A percentile compares a stretch with the other conserved stretches of the same genome.
These are phyloP conservation scores for Mallotus japonicus DNA, from an alignment of 441 rosid species.

Conservation along the genomic window DNA sequence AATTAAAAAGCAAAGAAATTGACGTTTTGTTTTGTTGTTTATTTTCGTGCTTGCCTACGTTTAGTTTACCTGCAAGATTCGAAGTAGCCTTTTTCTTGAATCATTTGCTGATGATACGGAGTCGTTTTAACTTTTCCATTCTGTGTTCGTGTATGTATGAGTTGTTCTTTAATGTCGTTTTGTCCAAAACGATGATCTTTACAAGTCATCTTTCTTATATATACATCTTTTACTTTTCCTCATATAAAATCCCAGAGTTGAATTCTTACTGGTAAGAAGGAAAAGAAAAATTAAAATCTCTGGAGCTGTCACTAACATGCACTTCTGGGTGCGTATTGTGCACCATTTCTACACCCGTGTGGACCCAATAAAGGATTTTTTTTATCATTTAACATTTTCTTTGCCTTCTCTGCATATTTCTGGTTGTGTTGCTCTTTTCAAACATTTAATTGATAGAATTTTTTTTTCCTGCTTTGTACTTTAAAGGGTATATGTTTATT, in stretches of 20 bases:
- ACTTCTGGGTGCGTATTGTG: conserved; percentile 20
- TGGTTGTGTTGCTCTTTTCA: conserved; percentile 27
- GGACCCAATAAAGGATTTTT: conserved; percentile 19
- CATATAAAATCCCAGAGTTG: background rate
- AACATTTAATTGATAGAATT: conserved; percentile 21
- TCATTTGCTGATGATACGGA: conserved; percentile 1
- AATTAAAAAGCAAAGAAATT: background rate
- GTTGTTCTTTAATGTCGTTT: conserved; percentile 34
- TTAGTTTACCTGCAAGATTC: conserved; percentile 10
- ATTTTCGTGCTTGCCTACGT: background rate
- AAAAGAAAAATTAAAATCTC: too few relatives aligned
- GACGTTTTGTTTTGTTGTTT: background rate
- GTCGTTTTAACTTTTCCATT: conserved; percentile 15
- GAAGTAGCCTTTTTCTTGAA: background rate
- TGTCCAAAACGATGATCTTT: conserved; percentile 7
- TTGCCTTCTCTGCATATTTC: background rate
- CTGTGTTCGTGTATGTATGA: conserved; percentile 5
- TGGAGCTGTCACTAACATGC: conserved; percentile 5
- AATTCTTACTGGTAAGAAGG: background rate
- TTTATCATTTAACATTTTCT: background rate
- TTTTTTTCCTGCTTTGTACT: background rate
- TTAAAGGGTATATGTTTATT: conserved; percentile 6
- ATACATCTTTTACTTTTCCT: conserved; percentile 6
- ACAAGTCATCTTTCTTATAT: background rate
- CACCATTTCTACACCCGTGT: conserved; percentile 24